A percentile compares a stretch with the other conserved stretches of the same genome.
Conservation (phyloP, 441 rosid genomes). For the Lagerstroemia fauriei region DNA sequence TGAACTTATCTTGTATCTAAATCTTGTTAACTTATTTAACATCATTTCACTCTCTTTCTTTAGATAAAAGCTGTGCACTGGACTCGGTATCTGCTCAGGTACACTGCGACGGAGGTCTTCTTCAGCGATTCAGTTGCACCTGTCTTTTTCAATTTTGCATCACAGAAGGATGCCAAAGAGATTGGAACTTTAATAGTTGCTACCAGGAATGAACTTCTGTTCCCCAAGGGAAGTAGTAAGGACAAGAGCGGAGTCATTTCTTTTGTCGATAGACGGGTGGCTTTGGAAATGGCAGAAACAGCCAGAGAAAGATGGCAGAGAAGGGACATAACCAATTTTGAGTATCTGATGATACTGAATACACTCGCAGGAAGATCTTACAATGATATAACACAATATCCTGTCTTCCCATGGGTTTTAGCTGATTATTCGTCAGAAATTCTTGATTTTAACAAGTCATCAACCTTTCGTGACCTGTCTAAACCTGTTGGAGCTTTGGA, state of each 20-base stretch:
- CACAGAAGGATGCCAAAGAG: conserved; percentile 86
- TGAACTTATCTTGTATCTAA: conserved; percentile 17
- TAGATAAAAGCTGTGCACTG: conserved; percentile 89
- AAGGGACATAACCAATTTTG: conserved; percentile 94
- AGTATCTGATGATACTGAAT: conserved; percentile 91
- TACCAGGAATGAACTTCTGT: conserved; percentile 82
- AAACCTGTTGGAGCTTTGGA: conserved; percentile 99
- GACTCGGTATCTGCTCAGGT: conserved; percentile 94
- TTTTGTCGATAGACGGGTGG: conserved; percentile 87
- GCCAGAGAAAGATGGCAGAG: conserved; percentile 97
- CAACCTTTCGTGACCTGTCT: conserved; percentile 93
- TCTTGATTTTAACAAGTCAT: conserved; percentile 93
- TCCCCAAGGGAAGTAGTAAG: conserved; percentile 78
- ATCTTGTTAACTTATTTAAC: conserved; percentile 30
- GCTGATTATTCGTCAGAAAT: conserved; percentile 90
- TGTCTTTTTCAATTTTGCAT: conserved; percentile 73
- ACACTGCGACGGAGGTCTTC: conserved; percentile 89
- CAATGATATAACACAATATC: conserved; percentile 96
- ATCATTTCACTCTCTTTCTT: conserved; percentile 25
- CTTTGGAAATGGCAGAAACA: conserved; percentile 89
- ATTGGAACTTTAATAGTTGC: conserved; percentile 81
- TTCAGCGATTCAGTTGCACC: conserved; percentile 78
- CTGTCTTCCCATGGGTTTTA: conserved; percentile 95
- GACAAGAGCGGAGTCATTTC: conserved; percentile 79
- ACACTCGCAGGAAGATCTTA: conserved; percentile 96